Evolutionary conservation across 306 rosid genomes (phyloP), one percentile per base, ranked within the genome.

Genomic region (Inga laurina): DNA sequence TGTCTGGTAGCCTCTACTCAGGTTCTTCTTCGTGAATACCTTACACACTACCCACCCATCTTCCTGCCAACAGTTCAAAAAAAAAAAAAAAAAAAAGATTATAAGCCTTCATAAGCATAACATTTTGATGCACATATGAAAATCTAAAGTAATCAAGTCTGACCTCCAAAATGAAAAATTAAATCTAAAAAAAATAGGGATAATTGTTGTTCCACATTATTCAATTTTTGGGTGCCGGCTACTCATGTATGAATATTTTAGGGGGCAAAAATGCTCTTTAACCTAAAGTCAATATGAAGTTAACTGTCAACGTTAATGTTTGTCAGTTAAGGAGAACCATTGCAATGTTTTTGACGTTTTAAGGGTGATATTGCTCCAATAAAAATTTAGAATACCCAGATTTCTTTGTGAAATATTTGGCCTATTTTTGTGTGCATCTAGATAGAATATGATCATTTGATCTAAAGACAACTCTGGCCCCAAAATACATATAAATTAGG

Each of bases 41-140:
- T 97, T 90, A 72, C 99, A 96, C 0, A 96, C 99, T 30, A 94
- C 99, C 99, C 99, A 96, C 3, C 98, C 99, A 72, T 96, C 97
- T 81, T 96, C 99, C 97, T 96, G 97, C 21, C 37, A 64, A 64
- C 51, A 65, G 18, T 14, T 9, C 9, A 19, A 68, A 8, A 49
- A 15, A 37, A 2, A 10, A 1, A 5, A 37, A 37, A 5, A 19
- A 68, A 1, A 44, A 15, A 6, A 39, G 43, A 27, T 4, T 27
- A 27, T 27, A 8, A 3, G 69, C 37, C 9, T 30, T 64, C 18
- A 61, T 22, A 51, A 2, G 15, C 10, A 43, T 27, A 27, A 27
- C 30, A 27, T 27, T 27, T 51, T 52, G 59, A 18, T 52, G n/a
- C 2, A 0, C 21, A 15, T 7, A 18, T 52, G 59, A n/a, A n/a